Evolutionary conservation across 2,329 filamentous ascomycete genomes (phyloP).

Genomic region (Fusarium setosum): DNA sequence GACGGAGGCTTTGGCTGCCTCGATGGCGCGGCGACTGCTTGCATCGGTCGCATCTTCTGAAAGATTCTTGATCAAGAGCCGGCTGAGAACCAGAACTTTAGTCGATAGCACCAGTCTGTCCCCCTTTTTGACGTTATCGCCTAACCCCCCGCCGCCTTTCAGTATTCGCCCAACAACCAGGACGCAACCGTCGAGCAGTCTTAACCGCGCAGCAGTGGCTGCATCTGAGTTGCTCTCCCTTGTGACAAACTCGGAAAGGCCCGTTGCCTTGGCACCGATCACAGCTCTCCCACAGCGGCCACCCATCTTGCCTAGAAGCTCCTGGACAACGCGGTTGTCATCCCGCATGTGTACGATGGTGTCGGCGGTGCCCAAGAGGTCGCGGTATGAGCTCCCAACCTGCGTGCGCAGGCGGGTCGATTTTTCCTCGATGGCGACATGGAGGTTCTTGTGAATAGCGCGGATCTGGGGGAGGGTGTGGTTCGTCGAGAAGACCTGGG

Average conservation of each 20-base stretch:
- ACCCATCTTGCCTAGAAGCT: constrained; percentile 77
- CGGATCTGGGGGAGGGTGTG: constrained; percentile 73
- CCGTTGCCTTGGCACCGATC: constrained; percentile 72
- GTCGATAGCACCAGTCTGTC: constrained; percentile 68
- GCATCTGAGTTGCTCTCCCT: constrained; percentile 42
- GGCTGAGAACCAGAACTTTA: constrained; percentile 80
- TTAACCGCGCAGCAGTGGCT: constrained; percentile 56
- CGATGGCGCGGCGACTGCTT: constrained; percentile 56
- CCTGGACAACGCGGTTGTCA: constrained; percentile 81
- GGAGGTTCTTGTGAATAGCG: constrained; percentile 69
- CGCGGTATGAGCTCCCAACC: constrained; percentile 80
- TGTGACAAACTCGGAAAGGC: constrained; percentile 62
- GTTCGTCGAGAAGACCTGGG: constrained; percentile 65
- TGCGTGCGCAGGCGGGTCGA: constrained; percentile 70
- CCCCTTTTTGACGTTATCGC: constrained; percentile 51
- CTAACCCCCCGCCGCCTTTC: constrained; percentile 50
- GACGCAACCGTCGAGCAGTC: constrained; percentile 63
- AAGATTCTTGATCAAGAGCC: constrained; percentile 80
- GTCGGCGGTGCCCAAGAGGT: constrained; percentile 91
- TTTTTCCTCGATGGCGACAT: constrained; percentile 71
- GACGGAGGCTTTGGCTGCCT: constrained; percentile 73
- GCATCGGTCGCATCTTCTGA: constrained; percentile 57
- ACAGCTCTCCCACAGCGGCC: constrained; percentile 79
- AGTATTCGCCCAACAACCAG: constrained; percentile 62
- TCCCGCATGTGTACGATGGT: constrained; percentile 90